Evolutionary conservation across 495 filamentous ascomycete genomes (phyloP).

Genomic region (Xylaria cubensis): DNA sequence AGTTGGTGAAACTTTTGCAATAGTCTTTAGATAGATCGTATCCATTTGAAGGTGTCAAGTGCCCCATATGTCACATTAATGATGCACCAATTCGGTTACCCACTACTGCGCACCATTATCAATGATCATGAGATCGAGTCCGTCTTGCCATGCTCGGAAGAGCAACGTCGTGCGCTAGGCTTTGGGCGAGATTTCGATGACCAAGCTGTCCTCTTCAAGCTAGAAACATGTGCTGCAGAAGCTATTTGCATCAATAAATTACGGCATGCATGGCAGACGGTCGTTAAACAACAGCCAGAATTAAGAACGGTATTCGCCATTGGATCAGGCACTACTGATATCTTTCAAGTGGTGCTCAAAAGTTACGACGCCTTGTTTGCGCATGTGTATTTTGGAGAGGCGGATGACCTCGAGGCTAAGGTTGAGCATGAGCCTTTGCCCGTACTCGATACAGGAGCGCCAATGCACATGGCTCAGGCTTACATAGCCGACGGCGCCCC

Average conservation of each 20-base stretch:
- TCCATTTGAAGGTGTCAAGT: not conserved
- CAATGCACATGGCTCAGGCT: conserved; percentile 5
- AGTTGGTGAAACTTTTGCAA: not conserved
- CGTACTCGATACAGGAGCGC: not conserved
- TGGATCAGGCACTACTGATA: not conserved
- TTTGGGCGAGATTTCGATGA: not conserved
- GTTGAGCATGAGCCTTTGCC: conserved; percentile 14
- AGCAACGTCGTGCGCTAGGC: conserved; percentile 6
- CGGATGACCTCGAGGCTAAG: not conserved
- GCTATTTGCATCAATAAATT: not conserved
- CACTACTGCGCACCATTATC: conserved; percentile 11
- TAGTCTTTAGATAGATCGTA: not conserved
- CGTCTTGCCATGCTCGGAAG: conserved; percentile 11
- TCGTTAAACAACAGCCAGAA: conserved; percentile 9
- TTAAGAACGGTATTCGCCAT: conserved; percentile 14
- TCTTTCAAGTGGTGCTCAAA: conserved; percentile 10
- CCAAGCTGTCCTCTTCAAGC: not conserved
- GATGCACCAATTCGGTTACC: not conserved
- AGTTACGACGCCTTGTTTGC: not conserved
- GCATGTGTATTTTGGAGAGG: not conserved
- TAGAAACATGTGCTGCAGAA: not conserved
- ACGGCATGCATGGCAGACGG: conserved; percentile 7
- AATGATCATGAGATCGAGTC: conserved; percentile 11
- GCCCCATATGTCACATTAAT: not conserved
- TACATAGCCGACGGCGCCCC: not conserved